These are phyloP conservation scores for Lolium rigidum DNA, from an alignment of 176 grass and related monocot genomes.

Conservation along the genomic window DNA sequence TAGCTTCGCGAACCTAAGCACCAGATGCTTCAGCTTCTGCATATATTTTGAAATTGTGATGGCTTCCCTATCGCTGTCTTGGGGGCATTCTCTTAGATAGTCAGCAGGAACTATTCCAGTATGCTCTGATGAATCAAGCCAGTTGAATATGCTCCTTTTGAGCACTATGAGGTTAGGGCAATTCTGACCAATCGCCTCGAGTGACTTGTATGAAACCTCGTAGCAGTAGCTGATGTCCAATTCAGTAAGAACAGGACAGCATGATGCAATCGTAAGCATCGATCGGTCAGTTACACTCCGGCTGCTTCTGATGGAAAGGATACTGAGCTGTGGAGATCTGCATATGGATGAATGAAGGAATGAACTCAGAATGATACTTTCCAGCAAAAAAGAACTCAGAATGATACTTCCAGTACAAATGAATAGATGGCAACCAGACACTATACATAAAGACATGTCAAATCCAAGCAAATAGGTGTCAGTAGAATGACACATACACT, in stretches of 20 bases:
- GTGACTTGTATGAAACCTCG: constrained; percentile 73
- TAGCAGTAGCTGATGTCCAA: constrained; percentile 94
- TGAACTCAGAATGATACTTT: constrained; percentile 21
- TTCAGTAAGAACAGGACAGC: constrained; percentile 69
- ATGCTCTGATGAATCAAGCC: constrained; percentile 87
- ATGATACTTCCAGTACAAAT: not conserved
- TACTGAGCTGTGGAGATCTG: constrained; percentile 66
- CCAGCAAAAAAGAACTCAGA: too few relatives aligned
- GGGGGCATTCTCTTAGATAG: constrained; percentile 78
- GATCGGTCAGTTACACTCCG: constrained; percentile 63
- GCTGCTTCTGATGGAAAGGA: constrained; percentile 79
- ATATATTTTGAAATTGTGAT: constrained; percentile 75
- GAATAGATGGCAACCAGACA: constrained; percentile 9
- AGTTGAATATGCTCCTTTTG: constrained; percentile 81
- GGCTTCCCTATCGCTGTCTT: constrained; percentile 87
- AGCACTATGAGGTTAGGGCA: constrained; percentile 71
- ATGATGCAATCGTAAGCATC: constrained; percentile 60
- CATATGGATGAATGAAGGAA: constrained; percentile 38
- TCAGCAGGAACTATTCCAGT: constrained; percentile 68
- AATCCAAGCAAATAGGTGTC: not conserved
- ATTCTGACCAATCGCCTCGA: constrained; percentile 78
- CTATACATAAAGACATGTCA: not conserved
- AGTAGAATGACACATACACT: not conserved
- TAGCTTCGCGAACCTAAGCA: constrained; percentile 85
- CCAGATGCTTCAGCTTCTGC: constrained; percentile 83